Evolutionary conservation across 768 basidiomycete species (phyloP).

Genomic region (Tricholoma saponaceum): DNA sequence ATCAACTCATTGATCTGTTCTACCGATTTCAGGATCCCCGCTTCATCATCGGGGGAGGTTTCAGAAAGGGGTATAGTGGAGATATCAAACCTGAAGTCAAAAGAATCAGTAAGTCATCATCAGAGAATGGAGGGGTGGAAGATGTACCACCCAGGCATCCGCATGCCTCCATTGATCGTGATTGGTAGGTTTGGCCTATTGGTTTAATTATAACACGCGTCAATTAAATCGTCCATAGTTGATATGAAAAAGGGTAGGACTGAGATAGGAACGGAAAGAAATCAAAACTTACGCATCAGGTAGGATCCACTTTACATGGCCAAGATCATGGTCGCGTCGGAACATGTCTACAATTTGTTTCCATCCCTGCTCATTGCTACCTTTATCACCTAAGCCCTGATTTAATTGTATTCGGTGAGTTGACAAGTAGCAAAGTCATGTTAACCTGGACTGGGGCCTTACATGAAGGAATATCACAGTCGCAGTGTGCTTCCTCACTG

Average conservation of each 20-base stretch:
- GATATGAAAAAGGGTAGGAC: background rate
- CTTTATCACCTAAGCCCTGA: constrained; percentile 66
- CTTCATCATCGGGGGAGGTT: constrained; percentile 62
- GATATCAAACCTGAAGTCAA: constrained; percentile 68
- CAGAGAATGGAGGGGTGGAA: background rate
- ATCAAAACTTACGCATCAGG: constrained; percentile 66
- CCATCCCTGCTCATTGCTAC: constrained; percentile 63
- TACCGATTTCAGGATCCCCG: constrained; percentile 66
- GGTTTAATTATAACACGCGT: constrained; percentile 1
- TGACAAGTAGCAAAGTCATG: background rate
- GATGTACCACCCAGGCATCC: constrained; percentile 70
- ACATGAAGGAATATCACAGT: constrained; percentile 91
- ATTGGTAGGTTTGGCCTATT: constrained; percentile 46
- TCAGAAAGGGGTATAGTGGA: constrained; percentile 46
- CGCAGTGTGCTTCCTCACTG: constrained; percentile 67
- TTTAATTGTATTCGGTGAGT: constrained; percentile 1
- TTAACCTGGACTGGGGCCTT: constrained; percentile 19
- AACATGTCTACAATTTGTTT: constrained; percentile 70
- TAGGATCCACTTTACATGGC: constrained; percentile 86
- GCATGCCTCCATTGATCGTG: constrained; percentile 68
- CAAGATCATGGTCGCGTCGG: constrained; percentile 43
- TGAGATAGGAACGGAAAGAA: background rate
- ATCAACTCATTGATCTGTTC: constrained; percentile 64
- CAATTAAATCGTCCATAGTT: background rate
- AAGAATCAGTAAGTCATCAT: background rate